Base-by-base conservation (phyloP, 371 early-diverging fungal genomes). In the Mortierella sp. region DNA sequence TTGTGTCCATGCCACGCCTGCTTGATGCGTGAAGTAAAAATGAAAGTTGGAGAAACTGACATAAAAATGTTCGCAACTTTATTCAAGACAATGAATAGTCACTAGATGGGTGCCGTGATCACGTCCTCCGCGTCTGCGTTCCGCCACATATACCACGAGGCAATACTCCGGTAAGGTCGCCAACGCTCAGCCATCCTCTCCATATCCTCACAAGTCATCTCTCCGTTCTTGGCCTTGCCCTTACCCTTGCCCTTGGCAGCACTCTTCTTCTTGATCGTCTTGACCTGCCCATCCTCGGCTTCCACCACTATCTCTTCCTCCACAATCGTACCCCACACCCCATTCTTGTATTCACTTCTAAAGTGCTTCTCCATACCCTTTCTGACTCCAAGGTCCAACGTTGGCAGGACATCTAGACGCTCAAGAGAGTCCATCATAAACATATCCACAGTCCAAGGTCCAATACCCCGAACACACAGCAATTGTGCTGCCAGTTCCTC, bases 401-500 rank as follows among this genome's bases (percentile, higher is more conserved):
- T 84, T 3, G 91, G 89, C 19, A 91, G 79, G 6, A 91, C 72
- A 65, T 91, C 84, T 4, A 86, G 78, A 6, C 89, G 84, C 50
- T 83, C 83, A 1, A 91, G 76, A 19, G 84, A 72, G 52, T 85
- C 81, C 82, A 91, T 91, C 59, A 89, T 70, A 50, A 91, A 90
- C 91, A 91, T 91, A 62, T 90, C 86, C 9, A 86, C 85, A 2
- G 89, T 87, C 90, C 90, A 89, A 32, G 75, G 87, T 4, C 90
- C 90, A 31, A 90, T 87, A 4, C 90, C 90, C 12, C 84, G 82
- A 48, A 90, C 83, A 42, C 81, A 69, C 21, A 79, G 78, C 47
- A 90, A 60, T 17, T 73, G 57, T 9, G 70, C 61, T 8, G 81
- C 80, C 9, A 84, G 75, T n/a, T 86, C 81, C 8, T 81, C 80